phyloP scores from a whole-genome alignment of 768 basidiomycete genomes.

The Hygrophoropsis aurantiaca region DNA sequence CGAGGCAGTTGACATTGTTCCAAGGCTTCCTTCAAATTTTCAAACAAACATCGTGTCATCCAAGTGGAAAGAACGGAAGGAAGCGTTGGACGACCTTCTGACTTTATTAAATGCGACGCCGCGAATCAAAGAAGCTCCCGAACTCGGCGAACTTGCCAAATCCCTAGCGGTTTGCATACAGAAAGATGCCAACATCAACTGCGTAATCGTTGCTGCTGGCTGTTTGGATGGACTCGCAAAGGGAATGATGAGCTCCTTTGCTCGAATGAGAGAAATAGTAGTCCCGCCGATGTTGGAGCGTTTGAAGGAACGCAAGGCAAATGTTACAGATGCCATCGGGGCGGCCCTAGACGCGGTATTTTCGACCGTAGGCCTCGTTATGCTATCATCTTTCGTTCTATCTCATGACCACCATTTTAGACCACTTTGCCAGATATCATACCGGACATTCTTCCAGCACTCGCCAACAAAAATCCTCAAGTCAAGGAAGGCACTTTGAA shows the following conservation, averaged over 20 bases:
- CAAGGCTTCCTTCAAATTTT: slow-evolving; percentile 74
- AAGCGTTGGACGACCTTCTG: slow-evolving; percentile 81
- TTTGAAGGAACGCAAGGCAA: slow-evolving; percentile 91
- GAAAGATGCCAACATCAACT: slow-evolving; percentile 92
- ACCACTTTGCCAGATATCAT: slow-evolving; percentile 77
- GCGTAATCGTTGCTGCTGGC: slow-evolving; percentile 85
- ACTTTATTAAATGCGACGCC: slow-evolving; percentile 67
- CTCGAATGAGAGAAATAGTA: slow-evolving; percentile 66
- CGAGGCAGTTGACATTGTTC: slow-evolving; percentile 77
- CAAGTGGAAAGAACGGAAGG: slow-evolving; percentile 98
- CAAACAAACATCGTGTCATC: slow-evolving; percentile 78
- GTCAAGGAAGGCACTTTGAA: slow-evolving; percentile 92
- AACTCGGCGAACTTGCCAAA: slow-evolving; percentile 73
- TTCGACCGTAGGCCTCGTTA: slow-evolving; percentile 71
- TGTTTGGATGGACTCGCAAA: slow-evolving; percentile 86
- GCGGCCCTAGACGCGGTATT: slow-evolving; percentile 88
- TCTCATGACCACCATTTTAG: slow-evolving; percentile 39
- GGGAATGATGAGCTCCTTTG: slow-evolving; percentile 75
- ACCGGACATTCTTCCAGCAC: slow-evolving; percentile 73
- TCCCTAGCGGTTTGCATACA: slow-evolving; percentile 80
- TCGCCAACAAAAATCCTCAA: slow-evolving; percentile 93
- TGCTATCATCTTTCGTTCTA: slow-evolving; percentile 3
- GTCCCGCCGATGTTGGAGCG: slow-evolving; percentile 82
- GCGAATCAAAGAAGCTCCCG: slow-evolving; percentile 77
- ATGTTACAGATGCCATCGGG: slow-evolving; percentile 87